A percentile compares a stretch with the other conserved stretches of the same genome.
Evolutionary conservation across 139 green algal genomes (phyloP).

Genomic region (Yamagishiella unicocca): DNA sequence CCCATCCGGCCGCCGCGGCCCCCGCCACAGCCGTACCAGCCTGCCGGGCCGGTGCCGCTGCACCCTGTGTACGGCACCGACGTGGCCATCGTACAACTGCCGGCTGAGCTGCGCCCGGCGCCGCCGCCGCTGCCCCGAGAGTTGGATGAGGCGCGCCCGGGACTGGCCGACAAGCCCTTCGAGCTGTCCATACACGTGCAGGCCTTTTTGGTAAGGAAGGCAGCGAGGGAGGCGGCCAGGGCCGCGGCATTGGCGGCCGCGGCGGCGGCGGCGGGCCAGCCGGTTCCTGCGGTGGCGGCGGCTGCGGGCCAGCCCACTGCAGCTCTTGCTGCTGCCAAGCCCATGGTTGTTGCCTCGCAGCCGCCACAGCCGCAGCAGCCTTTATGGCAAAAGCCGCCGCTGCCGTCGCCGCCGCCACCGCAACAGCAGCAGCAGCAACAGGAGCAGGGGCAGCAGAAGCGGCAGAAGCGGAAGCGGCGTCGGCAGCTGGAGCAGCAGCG

Average conservation of each 20-base stretch:
- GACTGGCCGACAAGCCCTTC: background rate
- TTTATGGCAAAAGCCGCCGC: background rate
- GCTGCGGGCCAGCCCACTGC: background rate
- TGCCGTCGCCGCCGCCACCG: background rate
- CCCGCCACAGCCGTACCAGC: background rate
- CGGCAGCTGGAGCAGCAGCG: background rate
- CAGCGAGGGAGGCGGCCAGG: background rate
- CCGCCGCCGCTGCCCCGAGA: slow-evolving; percentile 15
- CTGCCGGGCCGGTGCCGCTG: background rate
- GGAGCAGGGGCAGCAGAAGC: background rate
- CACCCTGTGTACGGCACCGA: slow-evolving; percentile 1
- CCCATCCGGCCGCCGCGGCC: background rate
- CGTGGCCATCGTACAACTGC: background rate
- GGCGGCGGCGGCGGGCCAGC: background rate
- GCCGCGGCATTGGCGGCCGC: background rate
- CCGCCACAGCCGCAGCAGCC: background rate
- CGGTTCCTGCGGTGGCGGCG: background rate
- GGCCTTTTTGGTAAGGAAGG: background rate
- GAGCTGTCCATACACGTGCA: slow-evolving; percentile 28
- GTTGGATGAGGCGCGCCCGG: background rate
- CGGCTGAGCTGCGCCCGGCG: background rate
- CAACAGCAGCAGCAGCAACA: background rate
- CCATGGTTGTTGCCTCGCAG: too few species aligned
- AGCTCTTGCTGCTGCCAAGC: background rate
- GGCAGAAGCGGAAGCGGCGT: background rate